A percentile compares a stretch with the other conserved stretches of the same genome.
Conservation (phyloP, 2,329 filamentous ascomycete species). For the Beauveria caledonica region DNA sequence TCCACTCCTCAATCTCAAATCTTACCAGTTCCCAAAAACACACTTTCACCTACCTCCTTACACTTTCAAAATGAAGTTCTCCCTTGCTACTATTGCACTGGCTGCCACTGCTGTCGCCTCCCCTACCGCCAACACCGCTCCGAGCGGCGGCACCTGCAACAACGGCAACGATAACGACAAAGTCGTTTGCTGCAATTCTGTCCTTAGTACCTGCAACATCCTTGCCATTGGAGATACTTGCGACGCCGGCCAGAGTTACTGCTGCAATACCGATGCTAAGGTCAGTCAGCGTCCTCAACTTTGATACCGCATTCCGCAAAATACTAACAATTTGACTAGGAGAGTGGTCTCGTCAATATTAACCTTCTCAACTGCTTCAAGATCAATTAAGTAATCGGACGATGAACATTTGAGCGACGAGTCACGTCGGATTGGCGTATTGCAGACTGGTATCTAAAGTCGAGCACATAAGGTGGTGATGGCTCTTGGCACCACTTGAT, state of each 20-base stretch:
- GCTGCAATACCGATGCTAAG: neutral
- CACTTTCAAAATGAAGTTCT: constrained; percentile 6
- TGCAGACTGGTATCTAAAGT: too few species aligned
- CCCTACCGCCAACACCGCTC: neutral
- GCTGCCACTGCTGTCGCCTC: neutral
- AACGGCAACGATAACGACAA: neutral
- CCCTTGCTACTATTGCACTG: neutral
- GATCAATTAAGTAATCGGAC: neutral
- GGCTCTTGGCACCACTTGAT: too few species aligned
- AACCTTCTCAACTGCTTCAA: neutral
- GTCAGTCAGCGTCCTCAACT: neutral
- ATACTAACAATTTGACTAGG: neutral
- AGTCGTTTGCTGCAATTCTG: constrained; percentile 3
- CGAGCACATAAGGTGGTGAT: too few species aligned
- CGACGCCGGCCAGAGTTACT: neutral
- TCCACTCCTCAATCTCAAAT: neutral
- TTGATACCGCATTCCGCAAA: neutral
- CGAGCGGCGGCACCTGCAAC: neutral
- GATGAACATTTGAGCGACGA: too few species aligned
- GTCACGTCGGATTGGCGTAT: too few species aligned
- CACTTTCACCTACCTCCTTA: neutral
- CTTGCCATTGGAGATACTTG: neutral
- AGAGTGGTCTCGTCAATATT: neutral
- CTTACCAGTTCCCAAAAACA: neutral
- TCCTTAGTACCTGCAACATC: constrained; percentile 2